Percentiles rank a stretch among this genome's conserved stretches.
Conservation (phyloP, 176 grass and related monocot species). For the Aechmea fasciata region DNA sequence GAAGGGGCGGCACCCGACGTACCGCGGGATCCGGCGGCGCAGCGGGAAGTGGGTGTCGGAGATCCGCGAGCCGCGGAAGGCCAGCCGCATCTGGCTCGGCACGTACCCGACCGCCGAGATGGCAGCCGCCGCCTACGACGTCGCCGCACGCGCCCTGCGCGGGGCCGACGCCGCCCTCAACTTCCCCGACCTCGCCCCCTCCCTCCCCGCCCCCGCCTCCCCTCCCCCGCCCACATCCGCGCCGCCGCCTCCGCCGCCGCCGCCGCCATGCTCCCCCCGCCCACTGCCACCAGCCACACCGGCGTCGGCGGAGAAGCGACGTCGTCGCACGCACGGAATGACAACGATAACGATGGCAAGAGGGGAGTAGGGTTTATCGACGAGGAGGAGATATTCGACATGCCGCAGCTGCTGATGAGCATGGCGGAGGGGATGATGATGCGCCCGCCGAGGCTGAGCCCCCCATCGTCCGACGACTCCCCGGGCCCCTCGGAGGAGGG, state of each 20-base stretch:
- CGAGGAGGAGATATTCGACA: slow-evolving; percentile 87
- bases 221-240: slow-evolving; percentile 56
- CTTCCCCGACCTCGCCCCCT: slow-evolving; percentile 45
- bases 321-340: not conserved
- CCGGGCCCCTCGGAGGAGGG: slow-evolving; percentile 42
- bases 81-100: slow-evolving; percentile 87
- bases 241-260: slow-evolving; percentile 53
- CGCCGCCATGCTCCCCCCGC: not conserved
- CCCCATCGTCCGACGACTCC: slow-evolving; percentile 46
- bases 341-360: not conserved
- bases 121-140: slow-evolving; percentile 86
- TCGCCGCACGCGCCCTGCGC: slow-evolving; percentile 60
- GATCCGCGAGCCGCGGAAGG: slow-evolving; percentile 89
- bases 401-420: slow-evolving; percentile 74
- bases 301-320: slow-evolving; percentile 5
- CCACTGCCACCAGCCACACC: not conserved
- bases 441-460: slow-evolving; percentile 80
- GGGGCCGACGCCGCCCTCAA: slow-evolving; percentile 73
- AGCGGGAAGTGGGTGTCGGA: slow-evolving; percentile 99
- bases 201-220: slow-evolving; percentile 37
- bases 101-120: slow-evolving; percentile 82
- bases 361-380: slow-evolving; percentile 52
- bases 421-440: slow-evolving; percentile 99
- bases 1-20: slow-evolving; percentile 49
- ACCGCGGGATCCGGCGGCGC: slow-evolving; percentile 78